Evolutionary conservation across 805 yeast species (phyloP), one percentile per base, ranked within the genome.

Genomic region (Yarrowia hollandica): DNA sequence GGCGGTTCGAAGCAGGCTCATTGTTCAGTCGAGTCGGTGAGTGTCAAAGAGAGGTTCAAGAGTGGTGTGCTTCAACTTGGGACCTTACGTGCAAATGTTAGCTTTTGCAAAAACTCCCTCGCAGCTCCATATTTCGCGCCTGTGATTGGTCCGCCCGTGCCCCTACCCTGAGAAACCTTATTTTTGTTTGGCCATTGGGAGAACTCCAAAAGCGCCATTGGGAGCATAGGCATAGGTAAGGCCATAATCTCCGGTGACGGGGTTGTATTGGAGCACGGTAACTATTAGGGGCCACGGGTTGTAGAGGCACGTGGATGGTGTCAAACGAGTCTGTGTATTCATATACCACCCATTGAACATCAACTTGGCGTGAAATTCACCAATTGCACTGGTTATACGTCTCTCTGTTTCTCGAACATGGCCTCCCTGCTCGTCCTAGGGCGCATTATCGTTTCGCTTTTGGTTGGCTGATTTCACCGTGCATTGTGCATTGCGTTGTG

Each of bases 31-130:
- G 23, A 26, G 33, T 39, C 8, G 23, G 42, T 14, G 55, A 50
- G 22, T 10, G 41, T 33, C 56, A 50, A n/a, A 50, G 39, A 31
- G 44, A 35, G 44, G 58, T 52, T 35, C 22, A 48, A 48, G 55
- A 31, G 55, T 48, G 48, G 39, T 48, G 55, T 33, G 55, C 55
- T 48, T 48, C n/a, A 37, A 31, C 34, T 44, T 44, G 55, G 55
- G 55, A 48, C 55, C 37, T 48, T 48, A 14, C 22, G 55, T 48
- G 55, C 52, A 48, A 48, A 48, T 48, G 35, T 46, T 46, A 31
- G 54, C 55, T 48, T 48, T 48, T 48, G 35, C 55, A 48, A 48
- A 48, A 48, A 48, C 55, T 48, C 55, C 39, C 55, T 48, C 55
- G 28, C 55, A 33, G 39, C 33, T 21, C n/a, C 55, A 48, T 48